These are phyloP conservation scores for Ophiognomonia clavigignenti-juglandacearum DNA, from an alignment of 2,329 filamentous ascomycete species.

Conservation along the genomic window DNA sequence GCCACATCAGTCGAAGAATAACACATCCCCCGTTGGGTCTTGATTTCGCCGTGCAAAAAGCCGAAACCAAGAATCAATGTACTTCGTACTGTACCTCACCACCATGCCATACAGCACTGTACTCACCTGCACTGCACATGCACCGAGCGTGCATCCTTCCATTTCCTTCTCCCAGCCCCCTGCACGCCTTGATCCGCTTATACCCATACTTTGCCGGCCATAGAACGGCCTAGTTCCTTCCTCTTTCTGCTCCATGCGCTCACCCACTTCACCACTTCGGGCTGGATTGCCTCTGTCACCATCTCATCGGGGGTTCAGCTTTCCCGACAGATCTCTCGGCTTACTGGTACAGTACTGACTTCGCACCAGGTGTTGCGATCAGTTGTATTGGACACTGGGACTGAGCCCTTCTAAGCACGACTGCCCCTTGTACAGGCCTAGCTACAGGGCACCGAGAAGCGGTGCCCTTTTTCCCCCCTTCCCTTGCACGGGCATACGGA, in stretches of 20 bases:
- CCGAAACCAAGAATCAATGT: too few species aligned
- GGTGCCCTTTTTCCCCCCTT: too few species aligned
- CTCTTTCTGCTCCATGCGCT: conserved; percentile 4
- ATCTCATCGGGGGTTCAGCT: neutral
- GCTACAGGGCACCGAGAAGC: neutral
- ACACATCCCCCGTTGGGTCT: too few species aligned
- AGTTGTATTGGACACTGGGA: neutral
- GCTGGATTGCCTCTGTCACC: neutral
- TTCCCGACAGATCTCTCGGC: neutral
- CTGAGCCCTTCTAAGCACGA: neutral
- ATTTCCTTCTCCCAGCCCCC: too few species aligned
- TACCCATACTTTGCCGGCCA: conserved; percentile 10
- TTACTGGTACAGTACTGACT: neutral
- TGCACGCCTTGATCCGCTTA: conserved; percentile 7
- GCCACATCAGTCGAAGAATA: too few species aligned
- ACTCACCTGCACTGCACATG: too few species aligned
- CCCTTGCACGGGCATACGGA: neutral
- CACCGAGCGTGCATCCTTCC: too few species aligned
- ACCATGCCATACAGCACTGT: too few species aligned
- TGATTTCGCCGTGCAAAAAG: too few species aligned
- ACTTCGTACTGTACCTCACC: too few species aligned
- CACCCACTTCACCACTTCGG: neutral
- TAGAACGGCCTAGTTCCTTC: conserved; percentile 1
- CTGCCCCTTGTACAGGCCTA: too few species aligned
- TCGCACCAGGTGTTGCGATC: neutral